A percentile compares a stretch with the other conserved stretches of the same genome.
Evolutionary conservation across 208 protist species (phyloP).

Genomic region (Leishmania mexicana): DNA sequence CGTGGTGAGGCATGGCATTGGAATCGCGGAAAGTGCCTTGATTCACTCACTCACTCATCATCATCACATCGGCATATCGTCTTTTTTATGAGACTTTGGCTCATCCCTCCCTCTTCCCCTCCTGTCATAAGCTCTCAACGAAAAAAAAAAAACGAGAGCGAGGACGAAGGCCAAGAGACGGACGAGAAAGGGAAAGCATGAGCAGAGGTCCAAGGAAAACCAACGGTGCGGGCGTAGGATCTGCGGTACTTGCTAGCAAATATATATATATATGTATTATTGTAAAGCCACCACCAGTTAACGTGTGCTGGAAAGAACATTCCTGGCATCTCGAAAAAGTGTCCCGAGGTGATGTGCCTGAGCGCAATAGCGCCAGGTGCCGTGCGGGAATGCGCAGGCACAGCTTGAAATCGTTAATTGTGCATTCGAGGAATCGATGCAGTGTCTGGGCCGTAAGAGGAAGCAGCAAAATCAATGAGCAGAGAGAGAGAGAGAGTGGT

Average conservation of each 20-base stretch:
- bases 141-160: not conserved
- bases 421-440: not conserved
- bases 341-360: not conserved
- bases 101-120: not conserved
- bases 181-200: not conserved
- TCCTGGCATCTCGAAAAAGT: not conserved
- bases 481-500: not conserved
- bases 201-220: constrained; percentile 1
- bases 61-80: not conserved
- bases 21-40: not conserved
- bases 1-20: not conserved
- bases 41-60: not conserved
- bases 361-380: not conserved
- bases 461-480: constrained; percentile 1
- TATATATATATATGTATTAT: too few species aligned
- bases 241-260: not conserved
- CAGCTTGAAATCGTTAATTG: not conserved
- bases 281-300: not conserved
- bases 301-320: not conserved
- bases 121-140: not conserved
- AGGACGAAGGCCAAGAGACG: not conserved
- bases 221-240: too few species aligned
- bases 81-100: not conserved
- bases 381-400: not conserved
- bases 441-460: not conserved